Evolutionary conservation across 148 eudicot species (phyloP).

Genomic region (Beta vulgaris): DNA sequence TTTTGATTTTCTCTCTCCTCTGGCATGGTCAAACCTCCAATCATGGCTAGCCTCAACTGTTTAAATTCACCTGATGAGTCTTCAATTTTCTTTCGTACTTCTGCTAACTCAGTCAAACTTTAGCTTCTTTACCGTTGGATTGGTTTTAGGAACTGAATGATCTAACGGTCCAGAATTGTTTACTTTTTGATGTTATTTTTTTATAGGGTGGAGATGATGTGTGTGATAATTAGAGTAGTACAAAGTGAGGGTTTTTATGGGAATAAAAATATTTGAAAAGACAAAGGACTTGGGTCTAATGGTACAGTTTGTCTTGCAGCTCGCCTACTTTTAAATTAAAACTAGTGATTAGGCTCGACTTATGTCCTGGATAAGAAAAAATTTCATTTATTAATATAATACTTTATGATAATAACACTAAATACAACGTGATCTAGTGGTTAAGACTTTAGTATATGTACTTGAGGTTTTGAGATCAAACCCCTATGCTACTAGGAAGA

Average conservation of each 20-base stretch:
- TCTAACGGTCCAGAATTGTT: slow-evolving; percentile 18
- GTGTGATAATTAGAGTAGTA: not conserved
- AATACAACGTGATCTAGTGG: too few relatives aligned
- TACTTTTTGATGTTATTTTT: slow-evolving; percentile 4
- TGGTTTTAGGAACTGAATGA: not conserved
- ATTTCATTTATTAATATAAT: too few relatives aligned
- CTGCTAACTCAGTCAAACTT: slow-evolving; percentile 21
- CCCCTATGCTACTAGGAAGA: too few relatives aligned
- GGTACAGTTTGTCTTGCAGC: too few relatives aligned
- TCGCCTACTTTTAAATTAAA: too few relatives aligned
- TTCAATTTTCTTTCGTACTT: not conserved
- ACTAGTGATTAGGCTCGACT: too few relatives aligned
- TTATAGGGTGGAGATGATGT: too few relatives aligned
- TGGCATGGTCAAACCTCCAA: slow-evolving; percentile 31
- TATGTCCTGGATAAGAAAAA: too few relatives aligned
- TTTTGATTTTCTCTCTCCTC: slow-evolving; percentile 3
- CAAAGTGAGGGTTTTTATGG: not conserved
- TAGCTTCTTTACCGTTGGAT: slow-evolving; percentile 20
- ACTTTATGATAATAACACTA: too few relatives aligned
- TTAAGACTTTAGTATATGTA: too few relatives aligned
- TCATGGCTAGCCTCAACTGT: slow-evolving; percentile 32
- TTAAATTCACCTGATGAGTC: not conserved
- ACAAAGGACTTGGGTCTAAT: too few relatives aligned
- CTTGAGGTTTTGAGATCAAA: too few relatives aligned
- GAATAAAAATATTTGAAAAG: not conserved